Conservation (phyloP, 495 filamentous ascomycete genomes). For the Penicillium lividum region DNA sequence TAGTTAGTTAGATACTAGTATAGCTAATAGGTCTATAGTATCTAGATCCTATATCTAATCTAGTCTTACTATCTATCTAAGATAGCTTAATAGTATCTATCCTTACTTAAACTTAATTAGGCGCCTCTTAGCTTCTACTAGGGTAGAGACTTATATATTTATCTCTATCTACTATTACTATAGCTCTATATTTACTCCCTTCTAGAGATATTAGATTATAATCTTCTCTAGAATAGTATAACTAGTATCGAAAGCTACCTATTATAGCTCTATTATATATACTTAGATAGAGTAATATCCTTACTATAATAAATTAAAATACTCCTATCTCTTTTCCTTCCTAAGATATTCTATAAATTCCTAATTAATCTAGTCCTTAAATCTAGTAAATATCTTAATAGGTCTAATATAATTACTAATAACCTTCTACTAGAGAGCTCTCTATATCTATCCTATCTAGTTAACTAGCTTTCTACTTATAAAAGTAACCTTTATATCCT, state of each 20-base stretch:
- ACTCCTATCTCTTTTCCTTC: background rate
- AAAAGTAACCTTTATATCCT: no score
- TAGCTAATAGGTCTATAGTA: no score
- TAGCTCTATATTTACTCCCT: background rate
- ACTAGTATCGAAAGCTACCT: background rate
- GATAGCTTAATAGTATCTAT: no score
- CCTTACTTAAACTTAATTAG: no score
- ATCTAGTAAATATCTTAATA: background rate
- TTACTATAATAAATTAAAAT: background rate
- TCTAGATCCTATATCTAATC: no score
- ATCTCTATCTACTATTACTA: background rate
- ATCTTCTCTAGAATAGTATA: background rate
- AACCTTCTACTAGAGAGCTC: no score
- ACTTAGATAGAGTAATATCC: background rate
- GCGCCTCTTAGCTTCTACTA: no score
- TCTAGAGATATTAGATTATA: no score
- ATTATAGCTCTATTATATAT: background rate
- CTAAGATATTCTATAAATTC: background rate
- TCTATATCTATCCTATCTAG: no score
- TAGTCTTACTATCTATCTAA: no score
- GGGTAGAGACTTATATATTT: background rate
- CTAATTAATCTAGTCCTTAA: background rate
- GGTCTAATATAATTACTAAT: background rate
- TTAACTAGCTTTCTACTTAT: no score
- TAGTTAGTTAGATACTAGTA: no score